Evolutionary conservation across 306 rosid species (phyloP), one percentile per base, ranked within the genome.

Genomic region (Dalbergia oliveri): DNA sequence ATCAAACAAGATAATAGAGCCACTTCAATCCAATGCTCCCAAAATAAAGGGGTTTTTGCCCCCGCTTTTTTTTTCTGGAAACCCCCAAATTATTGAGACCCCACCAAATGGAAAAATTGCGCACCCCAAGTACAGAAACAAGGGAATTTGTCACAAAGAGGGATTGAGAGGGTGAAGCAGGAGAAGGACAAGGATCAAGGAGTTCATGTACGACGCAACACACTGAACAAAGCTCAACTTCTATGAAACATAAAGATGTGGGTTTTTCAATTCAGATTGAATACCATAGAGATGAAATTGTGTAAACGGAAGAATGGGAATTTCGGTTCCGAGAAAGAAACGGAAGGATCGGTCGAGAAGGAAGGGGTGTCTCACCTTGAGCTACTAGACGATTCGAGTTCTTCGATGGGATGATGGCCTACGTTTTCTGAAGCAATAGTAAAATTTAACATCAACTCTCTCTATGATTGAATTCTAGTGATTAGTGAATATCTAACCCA

Each of bases 311-410:
- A 16, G 35, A 65, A 65, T 3, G 77, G 69, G 75, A 34, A 44
- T 53, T 16, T 60, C 43, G 37, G 64, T 31, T 18, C 21, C 11
- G 16, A 61, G 64, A 65, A 70, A 79, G 56, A 79, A 73, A 62
- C 4, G 73, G 65, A 66, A 13, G 73, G 66, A 66, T 51, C 59
- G 60, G 53, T 34, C 4, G 49, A 77, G 81, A 59, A 76, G 69
- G 11, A 44, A 5, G 14, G 8, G 8, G 2, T 12, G 2, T 18
- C 78, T 89, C 60, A 85, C 88, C 87, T 79, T 81, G 75, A 78
- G 76, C 53, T 76, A 63, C 83, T 33, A 79, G 83, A 81, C 67
- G 81, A 74, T 81, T 90, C 81, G 74, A 59, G 68, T 76, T 74
- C 66, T 88, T 73, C 44, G 49, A 43, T 54, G 8, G 60, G 4